These are phyloP conservation scores for Quercus bicolor DNA, from an alignment of 306 rosid species.

Conservation along the genomic window DNA sequence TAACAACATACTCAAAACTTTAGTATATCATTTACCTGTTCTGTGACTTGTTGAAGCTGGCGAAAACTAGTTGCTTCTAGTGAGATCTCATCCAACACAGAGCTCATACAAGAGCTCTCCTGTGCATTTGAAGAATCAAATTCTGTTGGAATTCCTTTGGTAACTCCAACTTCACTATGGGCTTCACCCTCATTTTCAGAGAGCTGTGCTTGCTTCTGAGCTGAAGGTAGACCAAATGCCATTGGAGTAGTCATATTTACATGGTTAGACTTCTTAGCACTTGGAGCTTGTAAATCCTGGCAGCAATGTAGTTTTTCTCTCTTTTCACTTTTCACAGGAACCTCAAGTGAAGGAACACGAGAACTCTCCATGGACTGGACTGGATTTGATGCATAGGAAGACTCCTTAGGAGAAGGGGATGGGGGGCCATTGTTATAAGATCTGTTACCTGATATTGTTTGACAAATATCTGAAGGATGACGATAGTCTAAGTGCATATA, in stretches of 20 bases:
- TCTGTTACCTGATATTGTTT: constrained; percentile 37
- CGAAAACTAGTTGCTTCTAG: constrained; percentile 60
- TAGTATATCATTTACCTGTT: constrained; percentile 46
- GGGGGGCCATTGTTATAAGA: constrained; percentile 29
- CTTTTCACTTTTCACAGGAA: constrained; percentile 34
- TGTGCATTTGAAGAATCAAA: constrained; percentile 55
- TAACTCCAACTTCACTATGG: constrained; percentile 62
- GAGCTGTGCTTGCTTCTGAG: constrained; percentile 37
- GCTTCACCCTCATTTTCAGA: constrained; percentile 65
- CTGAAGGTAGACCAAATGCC: constrained; percentile 35
- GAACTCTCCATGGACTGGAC: constrained; percentile 39
- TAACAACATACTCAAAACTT: neutral
- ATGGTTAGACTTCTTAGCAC: constrained; percentile 29
- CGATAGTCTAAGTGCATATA: constrained; percentile 20
- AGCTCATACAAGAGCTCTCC: constrained; percentile 59
- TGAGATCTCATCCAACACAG: constrained; percentile 42
- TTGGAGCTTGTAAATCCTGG: constrained; percentile 29
- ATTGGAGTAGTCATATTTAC: constrained; percentile 27
- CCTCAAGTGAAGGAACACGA: constrained; percentile 40
- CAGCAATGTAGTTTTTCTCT: constrained; percentile 30
- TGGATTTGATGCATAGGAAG: constrained; percentile 53
- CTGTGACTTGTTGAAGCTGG: constrained; percentile 67
- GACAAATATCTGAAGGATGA: constrained; percentile 29
- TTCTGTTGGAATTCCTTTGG: constrained; percentile 47
- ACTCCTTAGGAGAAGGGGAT: constrained; percentile 49